Conservation (phyloP, 1,284 basidiomycete species). For the Cryptococcus floricola region DNA sequence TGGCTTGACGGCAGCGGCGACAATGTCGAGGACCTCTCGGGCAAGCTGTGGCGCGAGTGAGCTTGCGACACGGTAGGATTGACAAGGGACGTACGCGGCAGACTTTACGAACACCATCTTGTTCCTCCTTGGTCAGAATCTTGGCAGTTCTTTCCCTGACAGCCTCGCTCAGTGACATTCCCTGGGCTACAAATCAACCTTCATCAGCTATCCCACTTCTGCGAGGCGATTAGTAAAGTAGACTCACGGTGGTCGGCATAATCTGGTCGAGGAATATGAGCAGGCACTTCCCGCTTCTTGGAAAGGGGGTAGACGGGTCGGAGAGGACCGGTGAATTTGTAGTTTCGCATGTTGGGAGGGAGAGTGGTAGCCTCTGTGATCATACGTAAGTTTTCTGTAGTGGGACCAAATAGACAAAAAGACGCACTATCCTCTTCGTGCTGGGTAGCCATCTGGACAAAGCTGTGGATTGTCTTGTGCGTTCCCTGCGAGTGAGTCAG, state of each 20-base stretch:
- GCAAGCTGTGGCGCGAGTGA: constrained; percentile 59
- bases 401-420: background rate
- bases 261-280: constrained; percentile 46
- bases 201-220: background rate
- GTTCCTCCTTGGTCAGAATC: constrained; percentile 46
- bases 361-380: constrained; percentile 36
- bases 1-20: constrained; percentile 76
- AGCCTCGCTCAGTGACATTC: constrained; percentile 38
- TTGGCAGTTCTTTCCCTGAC: constrained; percentile 37
- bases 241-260: constrained; percentile 50
- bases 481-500: constrained; percentile 16
- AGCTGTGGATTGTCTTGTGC: constrained; percentile 48
- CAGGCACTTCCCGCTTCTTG: constrained; percentile 40
- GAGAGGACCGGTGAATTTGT: constrained; percentile 46
- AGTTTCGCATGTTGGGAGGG: constrained; percentile 42
- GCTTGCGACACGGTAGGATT: background rate
- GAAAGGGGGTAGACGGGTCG: constrained; percentile 49
- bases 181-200: constrained; percentile 35
- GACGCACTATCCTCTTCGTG: constrained; percentile 35
- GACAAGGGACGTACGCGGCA: constrained; percentile 38
- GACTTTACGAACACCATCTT: constrained; percentile 48
- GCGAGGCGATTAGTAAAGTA: background rate
- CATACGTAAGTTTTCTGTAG: background rate
- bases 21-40: constrained; percentile 86
- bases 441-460: constrained; percentile 41